These are phyloP conservation scores for Xylaria arbuscula DNA, from an alignment of 2,329 filamentous ascomycete genomes.

Conservation along the genomic window DNA sequence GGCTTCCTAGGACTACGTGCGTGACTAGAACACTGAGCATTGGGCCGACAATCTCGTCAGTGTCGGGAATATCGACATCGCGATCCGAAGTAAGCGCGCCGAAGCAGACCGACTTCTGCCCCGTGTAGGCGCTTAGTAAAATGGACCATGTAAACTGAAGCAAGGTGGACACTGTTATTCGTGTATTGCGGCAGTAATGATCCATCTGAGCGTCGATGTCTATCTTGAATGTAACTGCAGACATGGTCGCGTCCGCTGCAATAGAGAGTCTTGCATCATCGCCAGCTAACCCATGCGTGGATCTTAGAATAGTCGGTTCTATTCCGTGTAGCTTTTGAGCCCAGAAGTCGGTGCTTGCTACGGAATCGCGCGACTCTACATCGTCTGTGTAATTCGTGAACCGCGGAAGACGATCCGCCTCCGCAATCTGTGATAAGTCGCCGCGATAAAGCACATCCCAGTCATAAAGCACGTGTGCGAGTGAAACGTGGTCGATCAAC, in stretches of 20 bases:
- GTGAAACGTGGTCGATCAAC: slow-evolving; percentile 26
- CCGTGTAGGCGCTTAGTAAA: slow-evolving; percentile 22
- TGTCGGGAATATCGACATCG: slow-evolving; percentile 13
- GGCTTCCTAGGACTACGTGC: slow-evolving; percentile 1
- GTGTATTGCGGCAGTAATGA: slow-evolving; percentile 20
- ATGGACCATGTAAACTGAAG: slow-evolving; percentile 21
- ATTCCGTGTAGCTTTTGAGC: not conserved
- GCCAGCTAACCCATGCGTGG: not conserved
- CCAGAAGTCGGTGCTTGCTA: slow-evolving; percentile 12
- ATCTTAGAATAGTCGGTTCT: slow-evolving; percentile 10
- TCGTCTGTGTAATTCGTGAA: slow-evolving; percentile 6
- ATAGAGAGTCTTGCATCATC: not conserved
- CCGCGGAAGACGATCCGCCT: slow-evolving; percentile 1
- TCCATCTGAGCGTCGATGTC: slow-evolving; percentile 18
- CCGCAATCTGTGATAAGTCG: not conserved
- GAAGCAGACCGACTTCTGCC: slow-evolving; percentile 20
- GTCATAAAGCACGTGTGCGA: slow-evolving; percentile 22
- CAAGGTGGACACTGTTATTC: slow-evolving; percentile 19
- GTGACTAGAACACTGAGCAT: slow-evolving; percentile 19
- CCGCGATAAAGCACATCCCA: slow-evolving; percentile 22
- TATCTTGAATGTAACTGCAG: slow-evolving; percentile 13
- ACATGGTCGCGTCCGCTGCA: slow-evolving; percentile 6
- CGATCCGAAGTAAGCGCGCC: slow-evolving; percentile 26
- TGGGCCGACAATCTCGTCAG: slow-evolving; percentile 21
- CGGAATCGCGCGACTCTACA: slow-evolving; percentile 9